Evolutionary conservation across 345 rosid species (phyloP).

Genomic region (Linum tenue): DNA sequence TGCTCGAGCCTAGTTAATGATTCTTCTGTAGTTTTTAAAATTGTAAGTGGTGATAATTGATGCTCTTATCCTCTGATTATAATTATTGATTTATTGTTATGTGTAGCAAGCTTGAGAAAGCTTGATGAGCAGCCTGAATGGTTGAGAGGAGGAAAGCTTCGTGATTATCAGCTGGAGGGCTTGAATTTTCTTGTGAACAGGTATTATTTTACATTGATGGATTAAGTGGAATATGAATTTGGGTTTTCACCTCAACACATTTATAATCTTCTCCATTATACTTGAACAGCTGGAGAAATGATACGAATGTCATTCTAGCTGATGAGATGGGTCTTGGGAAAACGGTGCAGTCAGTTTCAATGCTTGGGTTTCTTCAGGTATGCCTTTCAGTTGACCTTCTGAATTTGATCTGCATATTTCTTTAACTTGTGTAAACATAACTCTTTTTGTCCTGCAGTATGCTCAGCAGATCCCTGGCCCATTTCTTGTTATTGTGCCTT

Average conservation of each 20-base stretch:
- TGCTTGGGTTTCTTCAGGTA: constrained; percentile 99
- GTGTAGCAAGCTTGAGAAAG: constrained; percentile 76
- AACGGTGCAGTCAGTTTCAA: constrained; percentile 98
- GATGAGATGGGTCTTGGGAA: constrained; percentile 99
- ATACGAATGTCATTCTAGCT: constrained; percentile 99
- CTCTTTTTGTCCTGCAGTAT: constrained; percentile 39
- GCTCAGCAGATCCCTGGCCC: constrained; percentile 96
- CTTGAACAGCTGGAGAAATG: constrained; percentile 85
- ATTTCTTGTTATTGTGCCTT: constrained; percentile 95
- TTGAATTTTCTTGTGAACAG: constrained; percentile 96
- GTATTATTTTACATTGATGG: constrained; percentile 28
- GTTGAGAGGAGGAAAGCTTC: constrained; percentile 92
- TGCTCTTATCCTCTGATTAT: neutral
- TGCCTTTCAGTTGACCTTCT: neutral
- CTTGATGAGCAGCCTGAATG: constrained; percentile 98
- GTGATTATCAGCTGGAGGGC: constrained; percentile 98
- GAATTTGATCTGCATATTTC: neutral
- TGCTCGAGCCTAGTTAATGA: neutral
- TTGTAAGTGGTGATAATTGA: neutral
- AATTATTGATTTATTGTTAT: constrained; percentile 2
- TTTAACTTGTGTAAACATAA: constrained; percentile 1
- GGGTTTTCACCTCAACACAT: constrained; percentile 3
- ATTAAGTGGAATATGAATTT: neutral
- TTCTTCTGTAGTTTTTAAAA: neutral
- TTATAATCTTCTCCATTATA: constrained; percentile 11